Evolutionary conservation across 108 stramenopile species (phyloP).

Genomic region (Seminavis robusta): DNA sequence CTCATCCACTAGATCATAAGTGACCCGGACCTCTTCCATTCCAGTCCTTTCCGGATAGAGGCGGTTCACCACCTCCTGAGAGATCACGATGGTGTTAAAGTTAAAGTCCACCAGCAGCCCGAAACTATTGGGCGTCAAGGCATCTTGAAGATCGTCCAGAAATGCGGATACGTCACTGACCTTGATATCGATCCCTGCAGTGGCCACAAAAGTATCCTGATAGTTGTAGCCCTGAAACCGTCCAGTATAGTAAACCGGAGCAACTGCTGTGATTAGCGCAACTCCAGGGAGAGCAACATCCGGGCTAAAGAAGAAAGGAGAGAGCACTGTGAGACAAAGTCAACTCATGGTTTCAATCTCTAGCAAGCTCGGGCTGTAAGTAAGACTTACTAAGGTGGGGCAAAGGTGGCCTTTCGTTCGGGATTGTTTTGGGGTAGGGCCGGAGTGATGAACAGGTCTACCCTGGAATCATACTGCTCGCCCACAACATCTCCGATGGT

Average conservation of each 20-base stretch:
- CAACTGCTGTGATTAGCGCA: slow-evolving; percentile 18
- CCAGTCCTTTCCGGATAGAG: slow-evolving; percentile 17
- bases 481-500: no score
- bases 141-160: slow-evolving; percentile 12
- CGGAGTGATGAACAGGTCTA: no score
- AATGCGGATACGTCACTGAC: slow-evolving; percentile 7
- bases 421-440: no score
- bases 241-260: slow-evolving; percentile 25
- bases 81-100: slow-evolving; percentile 13
- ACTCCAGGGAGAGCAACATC: slow-evolving; percentile 14
- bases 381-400: no score
- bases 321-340: no score
- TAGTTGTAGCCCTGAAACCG: background rate
- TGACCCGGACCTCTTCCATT: no score
- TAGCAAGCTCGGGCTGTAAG: no score
- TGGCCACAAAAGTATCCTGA: slow-evolving; percentile 8
- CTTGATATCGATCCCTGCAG: slow-evolving; percentile 18
- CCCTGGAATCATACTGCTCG: no score
- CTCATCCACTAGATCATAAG: no score
- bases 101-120: slow-evolving; percentile 12
- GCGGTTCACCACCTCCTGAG: slow-evolving; percentile 13
- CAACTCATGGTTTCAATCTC: no score
- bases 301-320: no score
- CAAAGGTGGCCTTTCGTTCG: no score
- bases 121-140: slow-evolving; percentile 12